These are phyloP conservation scores for Microsporum ferrugineum DNA, from an alignment of 2,329 filamentous ascomycete genomes.

Conservation along the genomic window DNA sequence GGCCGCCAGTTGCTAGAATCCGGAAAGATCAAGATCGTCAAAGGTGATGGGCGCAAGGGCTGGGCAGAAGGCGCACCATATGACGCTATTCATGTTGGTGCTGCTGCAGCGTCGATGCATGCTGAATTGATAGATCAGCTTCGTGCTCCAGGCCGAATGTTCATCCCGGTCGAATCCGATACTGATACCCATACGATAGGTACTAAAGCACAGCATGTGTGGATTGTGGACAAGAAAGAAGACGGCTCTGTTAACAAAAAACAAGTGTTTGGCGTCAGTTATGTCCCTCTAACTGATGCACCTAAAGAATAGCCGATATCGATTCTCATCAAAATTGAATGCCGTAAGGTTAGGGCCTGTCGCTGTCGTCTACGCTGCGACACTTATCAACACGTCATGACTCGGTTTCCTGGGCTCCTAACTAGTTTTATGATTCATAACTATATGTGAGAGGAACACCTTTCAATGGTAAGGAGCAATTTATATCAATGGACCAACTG, in stretches of 20 bases:
- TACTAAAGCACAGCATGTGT: slow-evolving; percentile 45
- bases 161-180: slow-evolving; percentile 50
- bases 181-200: slow-evolving; percentile 14
- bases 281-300: slow-evolving; percentile 54
- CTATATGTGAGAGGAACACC: too few relatives aligned
- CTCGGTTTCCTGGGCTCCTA: too few relatives aligned
- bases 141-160: slow-evolving; percentile 60
- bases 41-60: slow-evolving; percentile 62
- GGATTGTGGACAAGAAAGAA: slow-evolving; percentile 50
- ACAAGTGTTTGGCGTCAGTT: slow-evolving; percentile 51
- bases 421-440: too few relatives aligned
- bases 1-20: slow-evolving; percentile 50
- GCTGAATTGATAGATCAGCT: slow-evolving; percentile 63
- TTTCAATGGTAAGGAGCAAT: too few relatives aligned
- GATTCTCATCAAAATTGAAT: background rate
- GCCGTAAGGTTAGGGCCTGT: background rate
- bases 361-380: too few relatives aligned
- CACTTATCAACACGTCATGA: too few relatives aligned
- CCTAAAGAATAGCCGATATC: slow-evolving; percentile 23
- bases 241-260: slow-evolving; percentile 46
- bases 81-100: slow-evolving; percentile 93
- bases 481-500: too few relatives aligned
- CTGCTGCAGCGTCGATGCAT: slow-evolving; percentile 66
- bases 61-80: slow-evolving; percentile 53
- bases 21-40: slow-evolving; percentile 59